These are phyloP conservation scores for Penstemon eatonii DNA, from an alignment of 257 asterid genomes.

Conservation along the genomic window DNA sequence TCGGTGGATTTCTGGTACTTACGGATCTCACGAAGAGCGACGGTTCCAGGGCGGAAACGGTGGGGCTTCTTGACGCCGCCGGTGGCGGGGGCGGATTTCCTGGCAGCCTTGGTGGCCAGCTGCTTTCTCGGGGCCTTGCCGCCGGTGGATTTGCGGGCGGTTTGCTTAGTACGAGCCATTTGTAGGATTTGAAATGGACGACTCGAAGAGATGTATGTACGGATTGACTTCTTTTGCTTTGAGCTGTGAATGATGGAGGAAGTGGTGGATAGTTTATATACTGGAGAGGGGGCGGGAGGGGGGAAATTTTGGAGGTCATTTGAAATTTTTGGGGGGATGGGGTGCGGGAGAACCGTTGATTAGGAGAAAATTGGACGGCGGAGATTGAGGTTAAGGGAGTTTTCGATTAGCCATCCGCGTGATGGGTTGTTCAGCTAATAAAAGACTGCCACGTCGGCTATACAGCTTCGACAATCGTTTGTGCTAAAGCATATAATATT, in stretches of 20 bases:
- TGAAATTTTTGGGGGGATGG: conserved; percentile 10
- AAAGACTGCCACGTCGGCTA: not conserved
- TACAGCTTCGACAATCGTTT: not conserved
- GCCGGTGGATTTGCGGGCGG: conserved; percentile 30
- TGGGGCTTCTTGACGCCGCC: conserved; percentile 33
- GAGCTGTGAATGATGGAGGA: not conserved
- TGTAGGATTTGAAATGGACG: not conserved
- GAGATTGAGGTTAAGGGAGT: not conserved
- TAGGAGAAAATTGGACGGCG: not conserved
- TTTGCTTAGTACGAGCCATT: conserved; percentile 32
- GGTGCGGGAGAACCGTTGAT: conserved; percentile 15
- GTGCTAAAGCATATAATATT: not conserved
- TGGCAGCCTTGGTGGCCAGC: conserved; percentile 28
- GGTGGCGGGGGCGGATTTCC: conserved; percentile 29
- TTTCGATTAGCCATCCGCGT: conserved; percentile 16
- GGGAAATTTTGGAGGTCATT: conserved; percentile 9
- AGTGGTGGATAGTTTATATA: not conserved
- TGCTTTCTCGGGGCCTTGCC: conserved; percentile 34
- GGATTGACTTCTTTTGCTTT: not conserved
- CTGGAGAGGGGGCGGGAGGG: conserved; percentile 6
- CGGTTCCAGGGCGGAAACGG: conserved; percentile 30
- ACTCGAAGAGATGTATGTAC: no score
- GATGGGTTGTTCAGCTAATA: not conserved
- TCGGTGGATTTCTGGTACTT: conserved; percentile 29
- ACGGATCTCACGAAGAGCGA: conserved; percentile 27